phyloP scores from a whole-genome alignment of 2,329 filamentous ascomycete genomes.

The Mollisia scopiformis region DNA sequence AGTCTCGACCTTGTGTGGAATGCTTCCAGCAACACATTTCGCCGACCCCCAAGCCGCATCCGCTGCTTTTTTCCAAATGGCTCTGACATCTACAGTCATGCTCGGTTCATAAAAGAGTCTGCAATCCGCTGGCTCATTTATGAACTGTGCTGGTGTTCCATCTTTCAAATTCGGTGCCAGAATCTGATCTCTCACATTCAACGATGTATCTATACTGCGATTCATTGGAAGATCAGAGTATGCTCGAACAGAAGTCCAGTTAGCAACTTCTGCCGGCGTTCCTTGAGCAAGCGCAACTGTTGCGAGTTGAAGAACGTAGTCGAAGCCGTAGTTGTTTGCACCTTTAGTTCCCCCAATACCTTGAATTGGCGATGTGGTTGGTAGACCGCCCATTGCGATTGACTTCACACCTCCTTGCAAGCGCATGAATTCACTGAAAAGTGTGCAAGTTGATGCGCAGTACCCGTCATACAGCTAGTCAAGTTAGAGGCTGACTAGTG shows the following conservation, averaged over 20 bases:
- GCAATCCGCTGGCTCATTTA: slow-evolving; percentile 63
- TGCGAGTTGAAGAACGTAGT: slow-evolving; percentile 20
- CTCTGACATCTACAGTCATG: slow-evolving; percentile 51
- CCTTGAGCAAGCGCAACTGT: slow-evolving; percentile 12
- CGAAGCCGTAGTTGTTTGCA: slow-evolving; percentile 37
- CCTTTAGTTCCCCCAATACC: slow-evolving; percentile 67
- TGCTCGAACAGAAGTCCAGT: slow-evolving; percentile 13
- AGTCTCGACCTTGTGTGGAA: slow-evolving; percentile 15
- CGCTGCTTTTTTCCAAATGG: slow-evolving; percentile 52
- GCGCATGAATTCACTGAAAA: slow-evolving; percentile 58
- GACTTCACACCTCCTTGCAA: slow-evolving; percentile 53
- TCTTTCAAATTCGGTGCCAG: slow-evolving; percentile 34
- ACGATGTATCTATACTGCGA: slow-evolving; percentile 36
- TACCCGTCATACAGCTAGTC: slow-evolving; percentile 48
- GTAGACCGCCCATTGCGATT: slow-evolving; percentile 61
- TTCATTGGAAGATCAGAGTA: slow-evolving; percentile 19
- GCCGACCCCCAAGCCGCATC: slow-evolving; percentile 43
- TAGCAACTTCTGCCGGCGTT: slow-evolving; percentile 16
- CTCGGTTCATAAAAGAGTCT: slow-evolving; percentile 60
- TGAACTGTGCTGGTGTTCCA: slow-evolving; percentile 57
- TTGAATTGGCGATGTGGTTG: slow-evolving; percentile 58
- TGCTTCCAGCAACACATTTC: slow-evolving; percentile 35
- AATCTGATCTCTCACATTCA: slow-evolving; percentile 46
- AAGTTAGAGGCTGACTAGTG: background rate
- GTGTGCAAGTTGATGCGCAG: slow-evolving; percentile 62